Conservation (phyloP, 2,329 filamentous ascomycete genomes). For the Sclerotinia borealis region DNA sequence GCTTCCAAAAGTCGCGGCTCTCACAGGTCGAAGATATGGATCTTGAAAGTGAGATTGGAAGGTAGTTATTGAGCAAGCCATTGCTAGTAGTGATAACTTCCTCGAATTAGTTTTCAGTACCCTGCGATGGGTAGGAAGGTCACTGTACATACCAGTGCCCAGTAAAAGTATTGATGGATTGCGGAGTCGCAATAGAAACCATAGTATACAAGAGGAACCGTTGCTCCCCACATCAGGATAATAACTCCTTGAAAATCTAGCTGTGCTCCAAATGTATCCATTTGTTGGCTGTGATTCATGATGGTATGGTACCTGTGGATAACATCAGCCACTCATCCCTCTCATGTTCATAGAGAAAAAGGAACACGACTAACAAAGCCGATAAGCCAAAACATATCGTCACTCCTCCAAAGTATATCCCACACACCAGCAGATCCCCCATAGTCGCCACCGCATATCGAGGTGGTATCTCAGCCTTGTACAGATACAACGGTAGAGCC, state of each 20-base stretch:
- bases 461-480: slow-evolving; percentile 33
- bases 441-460: slow-evolving; percentile 34
- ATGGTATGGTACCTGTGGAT: slow-evolving; percentile 48
- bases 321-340: background rate
- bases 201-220: slow-evolving; percentile 53
- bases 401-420: slow-evolving; percentile 40
- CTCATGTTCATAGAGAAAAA: background rate
- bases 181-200: slow-evolving; percentile 34
- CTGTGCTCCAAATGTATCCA: slow-evolving; percentile 48
- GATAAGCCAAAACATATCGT: slow-evolving; percentile 42
- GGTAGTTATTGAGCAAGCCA: slow-evolving; percentile 35
- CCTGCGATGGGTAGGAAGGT: slow-evolving; percentile 14
- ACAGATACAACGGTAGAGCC: slow-evolving; percentile 35
- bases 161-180: background rate
- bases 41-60: slow-evolving; percentile 35
- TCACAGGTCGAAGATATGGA: slow-evolving; percentile 35
- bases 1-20: slow-evolving; percentile 37
- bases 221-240: slow-evolving; percentile 55
- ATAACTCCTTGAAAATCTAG: slow-evolving; percentile 58
- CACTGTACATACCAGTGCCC: background rate
- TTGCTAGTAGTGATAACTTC: slow-evolving; percentile 26
- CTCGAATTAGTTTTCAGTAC: background rate
- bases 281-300: slow-evolving; percentile 45
- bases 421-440: slow-evolving; percentile 39
- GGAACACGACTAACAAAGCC: slow-evolving; percentile 32